Conservation (phyloP, 2,329 filamentous ascomycete genomes). For the Epicoccum sorghinum region DNA sequence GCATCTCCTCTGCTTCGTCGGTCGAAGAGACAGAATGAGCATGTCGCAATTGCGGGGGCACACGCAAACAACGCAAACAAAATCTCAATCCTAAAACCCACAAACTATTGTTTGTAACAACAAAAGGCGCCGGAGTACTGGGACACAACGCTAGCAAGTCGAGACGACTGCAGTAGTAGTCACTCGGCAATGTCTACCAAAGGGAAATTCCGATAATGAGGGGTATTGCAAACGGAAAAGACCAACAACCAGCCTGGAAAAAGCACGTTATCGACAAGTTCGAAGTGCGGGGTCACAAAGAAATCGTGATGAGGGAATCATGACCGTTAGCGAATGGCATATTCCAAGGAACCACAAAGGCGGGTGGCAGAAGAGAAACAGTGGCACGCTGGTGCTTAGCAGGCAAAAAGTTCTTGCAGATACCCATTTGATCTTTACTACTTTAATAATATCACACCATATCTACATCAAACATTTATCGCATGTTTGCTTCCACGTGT, state of each 20-base stretch:
- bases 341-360: not conserved
- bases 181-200: not conserved
- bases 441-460: slow-evolving; percentile 8
- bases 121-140: slow-evolving; percentile 12
- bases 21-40: slow-evolving; percentile 26
- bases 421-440: slow-evolving; percentile 17
- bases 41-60: slow-evolving; percentile 2
- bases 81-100: not conserved
- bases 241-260: slow-evolving; percentile 1
- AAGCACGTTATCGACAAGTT: slow-evolving; percentile 13
- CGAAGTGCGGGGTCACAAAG: slow-evolving; percentile 14
- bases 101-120: slow-evolving; percentile 6
- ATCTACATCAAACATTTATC: not conserved
- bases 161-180: slow-evolving; percentile 1
- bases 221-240: slow-evolving; percentile 11
- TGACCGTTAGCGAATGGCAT: slow-evolving; percentile 1
- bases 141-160: slow-evolving; percentile 4
- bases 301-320: slow-evolving; percentile 6
- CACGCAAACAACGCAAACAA: slow-evolving; percentile 11
- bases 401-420: slow-evolving; percentile 9
- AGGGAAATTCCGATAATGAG: not conserved
- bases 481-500: not conserved
- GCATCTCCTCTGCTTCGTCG: slow-evolving; percentile 32
- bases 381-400: slow-evolving; percentile 2
- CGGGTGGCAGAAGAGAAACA: not conserved